Evolutionary conservation across 2,329 filamentous ascomycete species (phyloP).

Genomic region (Capronia americana): DNA sequence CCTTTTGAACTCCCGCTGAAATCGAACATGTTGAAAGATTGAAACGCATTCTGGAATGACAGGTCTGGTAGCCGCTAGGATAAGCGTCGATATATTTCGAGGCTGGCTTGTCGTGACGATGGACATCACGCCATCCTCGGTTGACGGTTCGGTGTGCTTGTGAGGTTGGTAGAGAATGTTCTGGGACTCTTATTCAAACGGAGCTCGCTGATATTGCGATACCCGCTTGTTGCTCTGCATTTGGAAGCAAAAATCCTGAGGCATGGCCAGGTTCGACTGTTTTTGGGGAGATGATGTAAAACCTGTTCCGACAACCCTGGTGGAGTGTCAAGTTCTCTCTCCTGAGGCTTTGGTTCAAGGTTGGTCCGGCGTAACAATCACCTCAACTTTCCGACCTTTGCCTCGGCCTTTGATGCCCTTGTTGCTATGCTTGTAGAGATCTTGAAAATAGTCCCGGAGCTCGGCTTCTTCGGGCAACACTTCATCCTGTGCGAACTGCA

Average conservation of each 20-base stretch:
- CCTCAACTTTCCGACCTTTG: conserved; percentile 73
- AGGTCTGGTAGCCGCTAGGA: not conserved
- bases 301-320: not conserved
- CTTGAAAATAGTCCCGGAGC: conserved; percentile 82
- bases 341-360: conserved; percentile 7
- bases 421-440: conserved; percentile 96
- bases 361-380: conserved; percentile 29
- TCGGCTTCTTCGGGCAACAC: conserved; percentile 75
- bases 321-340: not conserved
- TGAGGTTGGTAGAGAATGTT: conserved; percentile 12
- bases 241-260: not conserved
- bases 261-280: not conserved
- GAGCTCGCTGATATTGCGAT: not conserved
- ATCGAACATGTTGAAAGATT: not conserved
- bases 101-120: not conserved
- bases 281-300: not conserved
- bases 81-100: not conserved
- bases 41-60: not conserved
- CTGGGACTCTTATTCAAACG: not conserved
- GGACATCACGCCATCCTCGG: not conserved
- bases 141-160: not conserved
- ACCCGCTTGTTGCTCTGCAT: not conserved
- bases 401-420: conserved; percentile 97
- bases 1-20: not conserved
- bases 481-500: conserved; percentile 66